Percentiles rank a stretch among this genome's conserved stretches.
Conservation (phyloP, 106 monocot species). For the Agapanthus africanus region DNA sequence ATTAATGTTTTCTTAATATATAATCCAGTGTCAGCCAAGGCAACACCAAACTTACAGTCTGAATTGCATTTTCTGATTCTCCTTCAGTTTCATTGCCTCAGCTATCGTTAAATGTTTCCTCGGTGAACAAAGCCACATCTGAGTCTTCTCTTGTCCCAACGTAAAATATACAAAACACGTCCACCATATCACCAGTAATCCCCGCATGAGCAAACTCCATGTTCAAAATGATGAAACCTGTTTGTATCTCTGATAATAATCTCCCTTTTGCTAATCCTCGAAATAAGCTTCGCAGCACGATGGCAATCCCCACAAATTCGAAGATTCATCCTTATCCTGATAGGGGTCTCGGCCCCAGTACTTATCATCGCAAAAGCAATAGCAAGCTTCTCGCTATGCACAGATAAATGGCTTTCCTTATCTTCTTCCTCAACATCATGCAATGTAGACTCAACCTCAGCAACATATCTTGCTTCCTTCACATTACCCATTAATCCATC, state of each 20-base stretch:
- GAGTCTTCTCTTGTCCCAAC: not conserved
- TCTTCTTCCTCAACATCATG: slow-evolving; percentile 91
- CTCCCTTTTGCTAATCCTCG: slow-evolving; percentile 35
- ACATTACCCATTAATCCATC: slow-evolving; percentile 36
- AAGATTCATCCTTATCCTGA: slow-evolving; percentile 62
- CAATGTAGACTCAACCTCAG: slow-evolving; percentile 47
- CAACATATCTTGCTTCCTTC: slow-evolving; percentile 56
- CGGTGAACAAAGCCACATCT: not conserved
- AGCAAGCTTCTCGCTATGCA: slow-evolving; percentile 77
- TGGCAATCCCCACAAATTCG: slow-evolving; percentile 64
- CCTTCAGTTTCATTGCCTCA: not conserved
- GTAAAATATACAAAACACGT: not conserved
- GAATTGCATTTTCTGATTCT: not conserved
- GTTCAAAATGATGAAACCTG: slow-evolving; percentile 64
- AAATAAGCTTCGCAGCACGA: slow-evolving; percentile 48
- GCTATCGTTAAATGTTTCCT: not conserved
- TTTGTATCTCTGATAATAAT: slow-evolving; percentile 62
- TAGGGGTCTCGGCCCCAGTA: slow-evolving; percentile 16
- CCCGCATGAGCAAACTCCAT: slow-evolving; percentile 63
- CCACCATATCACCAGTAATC: slow-evolving; percentile 53
- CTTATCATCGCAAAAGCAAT: slow-evolving; percentile 56
- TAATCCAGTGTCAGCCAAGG: not conserved
- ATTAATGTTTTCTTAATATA: too few relatives aligned
- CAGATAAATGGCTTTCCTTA: slow-evolving; percentile 63
- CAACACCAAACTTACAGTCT: not conserved